These are phyloP conservation scores for Lipomyces anomalus DNA, from an alignment of 805 yeast species.

Conservation along the genomic window DNA sequence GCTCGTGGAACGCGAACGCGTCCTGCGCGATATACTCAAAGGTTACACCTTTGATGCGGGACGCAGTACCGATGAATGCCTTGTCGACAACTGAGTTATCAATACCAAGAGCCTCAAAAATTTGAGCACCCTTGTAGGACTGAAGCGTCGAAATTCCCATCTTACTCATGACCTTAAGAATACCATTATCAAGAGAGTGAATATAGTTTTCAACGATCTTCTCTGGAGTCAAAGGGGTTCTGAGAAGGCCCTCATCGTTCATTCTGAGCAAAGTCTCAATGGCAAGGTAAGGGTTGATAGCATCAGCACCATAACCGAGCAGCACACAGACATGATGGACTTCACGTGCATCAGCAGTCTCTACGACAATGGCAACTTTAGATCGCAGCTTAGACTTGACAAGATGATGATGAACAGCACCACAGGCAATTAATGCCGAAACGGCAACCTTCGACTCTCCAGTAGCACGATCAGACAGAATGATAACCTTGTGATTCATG, in stretches of 20 bases:
- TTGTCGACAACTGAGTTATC: constrained; percentile 92
- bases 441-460: constrained; percentile 64
- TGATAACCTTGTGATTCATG: constrained; percentile 63
- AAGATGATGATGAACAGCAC: constrained; percentile 95
- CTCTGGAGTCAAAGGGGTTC: constrained; percentile 48
- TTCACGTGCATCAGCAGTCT: constrained; percentile 96
- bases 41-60: constrained; percentile 91
- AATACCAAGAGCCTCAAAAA: constrained; percentile 93
- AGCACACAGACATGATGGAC: constrained; percentile 93
- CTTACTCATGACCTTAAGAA: constrained; percentile 94
- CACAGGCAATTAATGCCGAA: constrained; percentile 85
- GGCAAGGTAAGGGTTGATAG: constrained; percentile 87
- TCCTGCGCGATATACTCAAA: constrained; percentile 96
- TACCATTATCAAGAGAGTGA: constrained; percentile 81
- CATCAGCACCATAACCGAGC: constrained; percentile 97
- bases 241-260: constrained; percentile 66
- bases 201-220: constrained; percentile 71
- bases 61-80: constrained; percentile 96
- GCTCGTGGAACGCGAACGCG: constrained; percentile 87
- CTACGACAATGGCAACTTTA: constrained; percentile 83
- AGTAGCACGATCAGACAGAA: constrained; percentile 67
- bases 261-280: constrained; percentile 81
- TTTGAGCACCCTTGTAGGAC: constrained; percentile 98
- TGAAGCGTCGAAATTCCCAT: constrained; percentile 99
- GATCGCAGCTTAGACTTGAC: constrained; percentile 95